These are phyloP conservation scores for Pseudoperonospora humuli DNA, from an alignment of 352 stramenopile genomes.

Conservation along the genomic window DNA sequence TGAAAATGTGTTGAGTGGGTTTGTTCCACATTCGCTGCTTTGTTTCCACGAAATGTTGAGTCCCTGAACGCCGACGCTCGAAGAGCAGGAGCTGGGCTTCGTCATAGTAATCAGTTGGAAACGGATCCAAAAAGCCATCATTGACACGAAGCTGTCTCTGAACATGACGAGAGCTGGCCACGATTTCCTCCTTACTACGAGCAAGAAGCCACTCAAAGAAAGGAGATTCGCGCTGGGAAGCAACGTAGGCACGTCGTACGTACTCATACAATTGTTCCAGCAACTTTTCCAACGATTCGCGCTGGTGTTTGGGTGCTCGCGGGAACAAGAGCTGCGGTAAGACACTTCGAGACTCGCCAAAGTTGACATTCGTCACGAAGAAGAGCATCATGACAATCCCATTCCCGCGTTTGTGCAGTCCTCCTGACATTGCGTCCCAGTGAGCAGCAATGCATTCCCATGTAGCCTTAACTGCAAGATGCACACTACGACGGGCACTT, in stretches of 20 bases:
- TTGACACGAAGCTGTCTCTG: constrained; percentile 20
- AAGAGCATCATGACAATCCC: constrained; percentile 54
- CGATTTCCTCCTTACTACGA: constrained; percentile 41
- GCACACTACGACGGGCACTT: constrained; percentile 40
- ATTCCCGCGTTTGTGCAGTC: constrained; percentile 34
- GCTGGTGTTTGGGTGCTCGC: constrained; percentile 33
- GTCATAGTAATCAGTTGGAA: constrained; percentile 31
- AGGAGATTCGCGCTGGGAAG: constrained; percentile 31
- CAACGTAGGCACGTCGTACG: constrained; percentile 25
- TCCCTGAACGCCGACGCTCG: constrained; percentile 26
- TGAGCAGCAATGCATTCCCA: constrained; percentile 64
- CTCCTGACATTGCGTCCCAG: constrained; percentile 44
- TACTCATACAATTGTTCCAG: constrained; percentile 36
- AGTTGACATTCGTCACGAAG: constrained; percentile 56
- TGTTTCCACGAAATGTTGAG: constrained; percentile 32
- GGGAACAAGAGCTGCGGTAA: constrained; percentile 41
- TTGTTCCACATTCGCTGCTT: constrained; percentile 35
- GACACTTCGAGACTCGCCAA: constrained; percentile 34
- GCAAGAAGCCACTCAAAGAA: constrained; percentile 54
- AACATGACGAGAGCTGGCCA: constrained; percentile 28
- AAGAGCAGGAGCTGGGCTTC: constrained; percentile 36
- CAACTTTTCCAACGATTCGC: constrained; percentile 29
- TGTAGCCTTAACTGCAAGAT: constrained; percentile 47
- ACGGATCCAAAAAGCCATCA: constrained; percentile 47
- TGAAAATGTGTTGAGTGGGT: constrained; percentile 43